Base-by-base conservation (phyloP, 2,329 filamentous ascomycete species). In the Fusarium coicis region DNA sequence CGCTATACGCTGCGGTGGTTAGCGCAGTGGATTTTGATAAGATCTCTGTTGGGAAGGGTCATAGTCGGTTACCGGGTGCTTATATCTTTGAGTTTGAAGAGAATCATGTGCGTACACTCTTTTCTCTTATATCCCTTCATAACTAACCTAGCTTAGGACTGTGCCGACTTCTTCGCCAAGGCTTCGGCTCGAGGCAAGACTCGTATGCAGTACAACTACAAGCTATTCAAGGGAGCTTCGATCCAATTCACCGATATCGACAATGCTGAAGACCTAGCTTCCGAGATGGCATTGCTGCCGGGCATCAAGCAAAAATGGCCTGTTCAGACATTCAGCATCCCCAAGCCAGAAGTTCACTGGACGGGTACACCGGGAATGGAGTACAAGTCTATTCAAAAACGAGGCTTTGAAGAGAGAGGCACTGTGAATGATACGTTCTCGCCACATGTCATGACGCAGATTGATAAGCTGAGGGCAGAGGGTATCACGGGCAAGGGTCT, bases 371-470 rank as follows among this genome's bases (percentile, higher is more conserved):
- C 79, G 61, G 67, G 70, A 50, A 72, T 77, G 43, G 63, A 75
- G 30, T 70, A 77, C 36, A 70, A 67, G 10, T 66, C 59, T 10
- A 64, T 73, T 7, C 56, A 66, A 19, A 79, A 73, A 34, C 71
- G 69, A 14, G 74, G 64, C 3, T 40, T 67, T 10, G 57, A 62
- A 10, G 64, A 60, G 21, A 73, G 79, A 15, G 61, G 69, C 10
- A 34, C 43, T 10, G 50, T n/a, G 1, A 68, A 70, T 7, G 84
- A 87, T 64, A 82, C 79, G 1, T 87, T 85, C 66, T 80, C 83
- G n/a, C 84, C 87, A 4, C 88, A 90, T 58, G 75, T 87, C 68
- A 88, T 88, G 86, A 88, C 87, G 5, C 87, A 89, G 79, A 84
- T 90, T 23, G 85, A 88, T 77, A 85, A 86, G 82, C 81, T 90